phyloP scores from a whole-genome alignment of 768 basidiomycete species.

The Termitomyces sp. region DNA sequence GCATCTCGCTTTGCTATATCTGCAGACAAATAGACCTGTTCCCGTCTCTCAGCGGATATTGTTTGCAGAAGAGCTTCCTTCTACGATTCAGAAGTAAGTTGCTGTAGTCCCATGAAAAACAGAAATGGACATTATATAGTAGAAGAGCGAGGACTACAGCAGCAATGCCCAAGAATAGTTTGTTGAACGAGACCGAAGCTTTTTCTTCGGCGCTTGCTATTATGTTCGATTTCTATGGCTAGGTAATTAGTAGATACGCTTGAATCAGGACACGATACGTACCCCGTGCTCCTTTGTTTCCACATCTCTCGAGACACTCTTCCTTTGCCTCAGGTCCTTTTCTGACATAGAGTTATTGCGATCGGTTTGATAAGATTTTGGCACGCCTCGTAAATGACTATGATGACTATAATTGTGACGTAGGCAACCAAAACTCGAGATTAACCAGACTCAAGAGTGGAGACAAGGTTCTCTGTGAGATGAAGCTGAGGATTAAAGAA shows the following conservation, averaged over 20 bases:
- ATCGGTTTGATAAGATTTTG: neutral
- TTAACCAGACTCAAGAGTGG: neutral
- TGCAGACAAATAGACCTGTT: slow-evolving; percentile 22
- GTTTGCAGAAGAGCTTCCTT: slow-evolving; percentile 1
- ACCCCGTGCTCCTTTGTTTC: slow-evolving; percentile 1
- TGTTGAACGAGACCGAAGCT: neutral
- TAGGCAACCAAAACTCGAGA: neutral
- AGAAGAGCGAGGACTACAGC: slow-evolving; percentile 6
- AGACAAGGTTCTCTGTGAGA: neutral
- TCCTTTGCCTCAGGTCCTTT: slow-evolving; percentile 6
- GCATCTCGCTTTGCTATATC: slow-evolving; percentile 65
- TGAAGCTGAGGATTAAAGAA: neutral
- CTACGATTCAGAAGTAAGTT: neutral
- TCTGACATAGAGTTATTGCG: neutral
- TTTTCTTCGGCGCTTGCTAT: neutral
- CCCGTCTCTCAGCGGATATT: neutral
- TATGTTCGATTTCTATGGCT: neutral
- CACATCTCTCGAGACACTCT: slow-evolving; percentile 1
- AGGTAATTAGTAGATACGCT: neutral
- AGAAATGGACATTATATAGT: slow-evolving; percentile 10
- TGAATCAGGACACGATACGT: neutral
- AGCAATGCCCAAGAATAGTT: slow-evolving; percentile 6
- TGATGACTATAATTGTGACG: neutral
- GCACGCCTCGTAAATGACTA: no score
- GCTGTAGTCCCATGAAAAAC: neutral